Evolutionary conservation across 257 asterid genomes (phyloP).

Genomic region (Handroanthus guayacan): DNA sequence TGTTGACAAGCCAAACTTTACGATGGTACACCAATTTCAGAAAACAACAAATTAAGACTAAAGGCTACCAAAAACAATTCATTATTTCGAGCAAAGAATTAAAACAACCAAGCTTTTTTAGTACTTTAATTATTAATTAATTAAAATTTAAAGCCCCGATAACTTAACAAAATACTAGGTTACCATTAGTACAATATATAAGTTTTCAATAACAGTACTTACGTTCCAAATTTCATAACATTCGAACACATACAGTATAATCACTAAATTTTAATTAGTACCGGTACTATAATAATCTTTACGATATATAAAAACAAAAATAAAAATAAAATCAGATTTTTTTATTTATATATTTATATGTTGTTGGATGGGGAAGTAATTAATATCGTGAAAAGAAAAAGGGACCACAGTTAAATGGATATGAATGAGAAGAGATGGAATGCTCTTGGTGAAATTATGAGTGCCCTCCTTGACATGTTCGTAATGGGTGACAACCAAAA

Average conservation of each 20-base stretch:
- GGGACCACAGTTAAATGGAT: slow-evolving; percentile 54
- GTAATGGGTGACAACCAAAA: slow-evolving; percentile 55
- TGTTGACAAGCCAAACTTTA: background rate
- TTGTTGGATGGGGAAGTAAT: too few species aligned
- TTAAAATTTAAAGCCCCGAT: background rate
- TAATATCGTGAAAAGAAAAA: slow-evolving; percentile 33
- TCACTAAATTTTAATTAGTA: too few species aligned
- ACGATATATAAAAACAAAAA: too few species aligned
- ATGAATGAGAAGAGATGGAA: slow-evolving; percentile 44
- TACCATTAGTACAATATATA: background rate
- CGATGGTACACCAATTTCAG: background rate
- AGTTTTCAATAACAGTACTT: background rate
- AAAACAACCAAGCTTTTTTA: background rate
- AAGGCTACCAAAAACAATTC: background rate
- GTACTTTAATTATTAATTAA: too few species aligned
- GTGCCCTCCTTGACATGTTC: slow-evolving; percentile 19
- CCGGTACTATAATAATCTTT: too few species aligned
- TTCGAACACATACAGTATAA: too few species aligned
- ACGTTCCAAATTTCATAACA: too few species aligned
- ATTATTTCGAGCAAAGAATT: background rate
- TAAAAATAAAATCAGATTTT: background rate
- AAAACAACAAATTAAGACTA: background rate
- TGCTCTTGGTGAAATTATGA: slow-evolving; percentile 37
- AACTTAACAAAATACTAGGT: background rate
- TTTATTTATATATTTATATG: too few species aligned